Percentiles rank a stretch among this genome's conserved stretches.
Conservation (phyloP, 306 rosid species). For the Arachis hypogaea region DNA sequence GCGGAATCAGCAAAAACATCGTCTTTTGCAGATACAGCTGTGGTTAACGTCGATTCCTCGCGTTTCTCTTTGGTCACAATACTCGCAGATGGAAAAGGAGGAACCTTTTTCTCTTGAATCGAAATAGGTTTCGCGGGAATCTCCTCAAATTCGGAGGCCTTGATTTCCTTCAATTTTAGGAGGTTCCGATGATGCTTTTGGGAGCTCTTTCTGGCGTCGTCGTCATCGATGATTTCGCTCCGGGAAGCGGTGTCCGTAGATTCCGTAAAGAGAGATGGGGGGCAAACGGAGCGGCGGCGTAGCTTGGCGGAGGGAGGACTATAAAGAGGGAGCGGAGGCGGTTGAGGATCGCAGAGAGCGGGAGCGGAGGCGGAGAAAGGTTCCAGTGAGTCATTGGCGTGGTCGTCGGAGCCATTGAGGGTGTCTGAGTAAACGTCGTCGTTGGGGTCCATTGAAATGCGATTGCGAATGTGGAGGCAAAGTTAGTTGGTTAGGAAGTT, state of each 20-base stretch:
- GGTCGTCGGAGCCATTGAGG: slow-evolving; percentile 37
- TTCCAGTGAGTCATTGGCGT: slow-evolving; percentile 40
- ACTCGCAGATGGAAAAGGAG: slow-evolving; percentile 33
- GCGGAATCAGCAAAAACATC: slow-evolving; percentile 36
- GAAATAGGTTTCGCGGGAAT: slow-evolving; percentile 34
- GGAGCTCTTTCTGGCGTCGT: slow-evolving; percentile 11
- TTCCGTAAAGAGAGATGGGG: slow-evolving; percentile 30
- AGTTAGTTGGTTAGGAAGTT: neutral
- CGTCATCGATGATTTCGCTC: slow-evolving; percentile 9
- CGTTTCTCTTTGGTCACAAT: slow-evolving; percentile 35
- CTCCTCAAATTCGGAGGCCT: slow-evolving; percentile 4
- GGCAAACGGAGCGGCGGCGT: slow-evolving; percentile 54
- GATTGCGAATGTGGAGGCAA: slow-evolving; percentile 9
- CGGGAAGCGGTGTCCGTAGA: slow-evolving; percentile 27
- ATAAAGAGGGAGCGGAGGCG: slow-evolving; percentile 25
- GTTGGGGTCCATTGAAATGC: slow-evolving; percentile 42
- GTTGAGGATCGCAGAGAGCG: slow-evolving; percentile 13
- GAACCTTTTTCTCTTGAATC: slow-evolving; percentile 6
- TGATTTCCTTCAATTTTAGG: slow-evolving; percentile 37
- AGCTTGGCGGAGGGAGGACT: slow-evolving; percentile 26
- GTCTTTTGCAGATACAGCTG: slow-evolving; percentile 40
- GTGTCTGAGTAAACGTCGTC: slow-evolving; percentile 63
- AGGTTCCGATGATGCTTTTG: slow-evolving; percentile 21
- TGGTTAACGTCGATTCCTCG: slow-evolving; percentile 63
- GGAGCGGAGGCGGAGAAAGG: slow-evolving; percentile 45